Conservation (phyloP, 306 rosid species). For the Ormosia semicastrata region DNA sequence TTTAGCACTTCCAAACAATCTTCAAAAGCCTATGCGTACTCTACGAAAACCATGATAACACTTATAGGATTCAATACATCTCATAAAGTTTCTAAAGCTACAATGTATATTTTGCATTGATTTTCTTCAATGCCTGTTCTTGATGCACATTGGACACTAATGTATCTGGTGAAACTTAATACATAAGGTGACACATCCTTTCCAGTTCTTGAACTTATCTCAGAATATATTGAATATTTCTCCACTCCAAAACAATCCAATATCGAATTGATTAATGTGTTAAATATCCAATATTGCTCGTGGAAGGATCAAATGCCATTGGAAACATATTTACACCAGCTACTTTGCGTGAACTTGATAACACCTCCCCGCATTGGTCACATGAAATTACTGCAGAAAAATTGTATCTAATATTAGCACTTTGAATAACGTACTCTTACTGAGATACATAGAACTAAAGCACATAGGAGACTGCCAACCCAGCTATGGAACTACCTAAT, state of each 20-base stretch:
- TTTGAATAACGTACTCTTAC: slow-evolving; percentile 31
- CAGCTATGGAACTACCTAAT: slow-evolving; percentile 28
- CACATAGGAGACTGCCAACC: slow-evolving; percentile 33
- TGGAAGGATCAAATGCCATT: slow-evolving; percentile 39
- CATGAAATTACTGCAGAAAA: slow-evolving; percentile 54
- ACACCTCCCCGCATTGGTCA: slow-evolving; percentile 43
- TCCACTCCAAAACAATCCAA: slow-evolving; percentile 34
- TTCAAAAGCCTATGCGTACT: not conserved
- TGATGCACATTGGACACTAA: slow-evolving; percentile 24
- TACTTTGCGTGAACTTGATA: slow-evolving; percentile 45
- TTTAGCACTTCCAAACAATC: slow-evolving; percentile 14
- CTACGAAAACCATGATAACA: slow-evolving; percentile 17
- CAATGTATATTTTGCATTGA: slow-evolving; percentile 1
- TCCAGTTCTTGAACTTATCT: slow-evolving; percentile 32
- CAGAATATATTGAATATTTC: slow-evolving; percentile 21
- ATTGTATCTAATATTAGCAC: slow-evolving; percentile 48
- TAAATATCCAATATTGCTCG: slow-evolving; percentile 40
- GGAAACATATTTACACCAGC: slow-evolving; percentile 40
- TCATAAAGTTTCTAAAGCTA: not conserved
- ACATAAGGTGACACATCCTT: slow-evolving; percentile 20
- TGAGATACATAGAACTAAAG: slow-evolving; percentile 38
- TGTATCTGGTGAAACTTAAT: slow-evolving; percentile 21
- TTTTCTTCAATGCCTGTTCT: slow-evolving; percentile 27
- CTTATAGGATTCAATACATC: not conserved
- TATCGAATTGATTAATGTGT: slow-evolving; percentile 28